Conservation (phyloP, 768 basidiomycete genomes). For the Hericium erinaceus region DNA sequence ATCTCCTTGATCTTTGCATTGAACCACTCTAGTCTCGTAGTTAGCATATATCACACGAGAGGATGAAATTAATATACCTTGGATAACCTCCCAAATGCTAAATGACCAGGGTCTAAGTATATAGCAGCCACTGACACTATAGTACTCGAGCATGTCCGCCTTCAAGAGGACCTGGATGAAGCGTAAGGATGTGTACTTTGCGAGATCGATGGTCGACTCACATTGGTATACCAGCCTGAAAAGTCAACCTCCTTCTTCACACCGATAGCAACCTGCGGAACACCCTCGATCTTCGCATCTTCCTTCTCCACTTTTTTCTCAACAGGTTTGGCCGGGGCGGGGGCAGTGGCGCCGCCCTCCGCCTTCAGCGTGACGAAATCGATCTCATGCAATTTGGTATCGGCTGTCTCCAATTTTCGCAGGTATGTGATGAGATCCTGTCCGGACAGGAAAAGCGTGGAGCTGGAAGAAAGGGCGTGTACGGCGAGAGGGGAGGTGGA, state of each 20-base stretch:
- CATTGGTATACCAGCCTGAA: conserved; percentile 88
- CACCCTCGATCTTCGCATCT: conserved; percentile 76
- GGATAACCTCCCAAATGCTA: conserved; percentile 94
- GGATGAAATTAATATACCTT: conserved; percentile 42
- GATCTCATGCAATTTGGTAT: conserved; percentile 57
- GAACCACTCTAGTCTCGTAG: conserved; percentile 69
- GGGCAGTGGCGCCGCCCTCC: conserved; percentile 28
- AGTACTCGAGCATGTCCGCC: conserved; percentile 98
- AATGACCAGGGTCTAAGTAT: conserved; percentile 98
- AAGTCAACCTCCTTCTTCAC: conserved; percentile 97
- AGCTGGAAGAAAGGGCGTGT: conserved; percentile 59
- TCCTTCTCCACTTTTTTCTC: conserved; percentile 43
- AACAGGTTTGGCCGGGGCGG: conserved; percentile 25
- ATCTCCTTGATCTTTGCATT: conserved; percentile 86
- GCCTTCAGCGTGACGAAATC: conserved; percentile 59
- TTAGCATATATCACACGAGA: neutral
- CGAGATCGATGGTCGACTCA: conserved; percentile 24
- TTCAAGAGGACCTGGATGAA: conserved; percentile 80
- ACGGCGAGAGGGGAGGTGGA: conserved; percentile 64
- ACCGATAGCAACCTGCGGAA: conserved; percentile 87
- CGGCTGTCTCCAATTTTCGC: conserved; percentile 56
- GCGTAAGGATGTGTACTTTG: no score
- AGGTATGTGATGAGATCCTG: conserved; percentile 67
- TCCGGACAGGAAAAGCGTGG: conserved; percentile 75
- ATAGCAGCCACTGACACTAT: conserved; percentile 97